Conservation (phyloP, 306 rosid genomes). For the Spatholobus suberectus region DNA sequence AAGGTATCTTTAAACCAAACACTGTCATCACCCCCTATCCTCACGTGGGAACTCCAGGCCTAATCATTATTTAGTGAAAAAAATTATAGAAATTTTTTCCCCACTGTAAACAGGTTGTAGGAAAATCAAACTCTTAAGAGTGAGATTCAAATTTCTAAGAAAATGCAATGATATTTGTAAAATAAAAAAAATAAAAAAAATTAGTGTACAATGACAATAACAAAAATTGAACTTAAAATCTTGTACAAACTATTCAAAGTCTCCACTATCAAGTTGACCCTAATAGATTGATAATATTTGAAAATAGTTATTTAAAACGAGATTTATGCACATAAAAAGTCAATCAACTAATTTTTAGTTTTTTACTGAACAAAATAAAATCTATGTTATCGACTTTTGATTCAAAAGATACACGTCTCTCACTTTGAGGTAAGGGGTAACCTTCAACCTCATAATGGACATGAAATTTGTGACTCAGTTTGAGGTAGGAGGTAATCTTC, state of each 20-base stretch:
- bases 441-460: constrained; percentile 28
- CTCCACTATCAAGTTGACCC: too few relatives aligned
- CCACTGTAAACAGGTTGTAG: not conserved
- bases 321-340: not conserved
- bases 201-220: too few relatives aligned
- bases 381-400: not conserved
- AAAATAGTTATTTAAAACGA: not conserved
- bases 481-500: constrained; percentile 40
- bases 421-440: constrained; percentile 43
- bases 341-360: not conserved
- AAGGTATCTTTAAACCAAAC: constrained; percentile 30
- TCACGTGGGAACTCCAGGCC: not conserved
- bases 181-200: too few relatives aligned
- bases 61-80: constrained; percentile 2
- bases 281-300: too few relatives aligned
- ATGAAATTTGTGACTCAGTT: constrained; percentile 28
- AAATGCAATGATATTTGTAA: not conserved
- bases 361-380: not conserved
- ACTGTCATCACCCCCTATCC: not conserved
- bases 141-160: not conserved
- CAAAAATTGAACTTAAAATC: too few relatives aligned
- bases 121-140: not conserved
- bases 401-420: not conserved
- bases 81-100: not conserved
- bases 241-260: too few relatives aligned